These are phyloP conservation scores for Sporisorium graminicola DNA, from an alignment of 1,284 basidiomycete genomes.

Conservation along the genomic window DNA sequence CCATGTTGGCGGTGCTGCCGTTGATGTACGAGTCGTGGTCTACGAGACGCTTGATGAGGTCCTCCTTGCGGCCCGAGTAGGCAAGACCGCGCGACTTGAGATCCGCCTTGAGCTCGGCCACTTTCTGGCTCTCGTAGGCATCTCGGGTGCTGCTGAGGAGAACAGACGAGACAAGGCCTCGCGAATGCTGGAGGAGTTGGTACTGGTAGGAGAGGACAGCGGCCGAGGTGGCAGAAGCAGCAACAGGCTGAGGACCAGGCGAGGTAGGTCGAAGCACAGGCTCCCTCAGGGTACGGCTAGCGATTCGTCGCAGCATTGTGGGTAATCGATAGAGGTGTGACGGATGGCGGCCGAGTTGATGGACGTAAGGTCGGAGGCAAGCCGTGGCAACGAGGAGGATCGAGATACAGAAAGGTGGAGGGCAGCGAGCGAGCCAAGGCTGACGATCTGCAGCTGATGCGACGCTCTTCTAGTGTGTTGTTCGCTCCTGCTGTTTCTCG, in stretches of 20 bases:
- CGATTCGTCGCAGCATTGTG: conserved; percentile 52
- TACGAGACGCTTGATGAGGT: conserved; percentile 61
- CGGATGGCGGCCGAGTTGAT: conserved; percentile 8
- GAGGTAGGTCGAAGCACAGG: conserved; percentile 35
- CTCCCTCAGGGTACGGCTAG: conserved; percentile 47
- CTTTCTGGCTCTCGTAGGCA: conserved; percentile 57
- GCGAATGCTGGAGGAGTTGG: conserved; percentile 47
- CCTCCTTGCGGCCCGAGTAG: conserved; percentile 58
- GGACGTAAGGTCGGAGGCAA: conserved; percentile 1
- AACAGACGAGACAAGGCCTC: conserved; percentile 60
- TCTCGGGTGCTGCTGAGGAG: conserved; percentile 60
- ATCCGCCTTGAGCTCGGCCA: conserved; percentile 58
- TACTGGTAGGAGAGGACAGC: conserved; percentile 52
- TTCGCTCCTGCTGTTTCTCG: not conserved
- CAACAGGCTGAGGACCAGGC: conserved; percentile 36
- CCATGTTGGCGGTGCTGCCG: conserved; percentile 48
- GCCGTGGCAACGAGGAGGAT: not conserved
- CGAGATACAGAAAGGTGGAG: conserved; percentile 8
- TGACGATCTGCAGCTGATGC: not conserved
- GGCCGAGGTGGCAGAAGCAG: conserved; percentile 38
- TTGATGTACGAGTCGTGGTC: conserved; percentile 56
- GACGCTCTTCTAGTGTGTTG: not conserved
- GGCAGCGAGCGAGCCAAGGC: not conserved
- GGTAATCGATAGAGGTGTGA: not conserved
- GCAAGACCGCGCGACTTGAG: conserved; percentile 63